Base-by-base conservation (phyloP, 2,329 filamentous ascomycete species). In the Epichloe gansuensis region DNA sequence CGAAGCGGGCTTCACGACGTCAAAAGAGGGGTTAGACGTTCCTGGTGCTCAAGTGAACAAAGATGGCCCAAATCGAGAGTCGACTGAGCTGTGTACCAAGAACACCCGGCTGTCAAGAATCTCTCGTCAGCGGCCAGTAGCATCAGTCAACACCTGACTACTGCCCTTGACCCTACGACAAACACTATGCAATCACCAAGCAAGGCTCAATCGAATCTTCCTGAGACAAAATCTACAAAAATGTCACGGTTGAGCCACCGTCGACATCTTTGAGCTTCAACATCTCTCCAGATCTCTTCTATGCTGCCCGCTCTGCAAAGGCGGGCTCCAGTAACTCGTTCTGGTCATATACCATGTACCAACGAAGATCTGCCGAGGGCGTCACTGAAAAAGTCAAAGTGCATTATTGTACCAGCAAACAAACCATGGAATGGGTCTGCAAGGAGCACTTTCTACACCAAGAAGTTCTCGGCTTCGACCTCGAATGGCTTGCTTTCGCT, bases 401-500 rank as follows among this genome's bases (percentile, higher is more conserved):
- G 1, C 82, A 91, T 63, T 95, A 95, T 66, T 95, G 89, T 72
- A 81, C 72, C 48, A 85, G 74, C 53, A 77, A 76, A 45, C 72
- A 80, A 38, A 80, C 78, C 3, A 85, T 86, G 17, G 88, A 96
- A 64, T 68, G 72, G 5, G 76, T 86, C 7, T 74, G 81, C 54
- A 67, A 80, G 54, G 67, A 78, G 53, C 75, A 85, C 53, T 95
- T 96, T 59, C 63, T 82, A 41, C 59, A 76, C 28, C 81, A 93
- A 61, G 73, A 80, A 41, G 68, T 94, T 2, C 65, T 96, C n/a
- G 91, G 91, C 0, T 89, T 96, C 56, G 91, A 96, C 62, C 76
- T 96, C 56, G 91, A 96, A 70, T 96, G 91, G 91, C 75, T 81
- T 50, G 58, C 72, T 1, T 71, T 76, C 5, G 74, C 80, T 0